Conservation (phyloP, 768 basidiomycete genomes). For the Mycena maculata region DNA sequence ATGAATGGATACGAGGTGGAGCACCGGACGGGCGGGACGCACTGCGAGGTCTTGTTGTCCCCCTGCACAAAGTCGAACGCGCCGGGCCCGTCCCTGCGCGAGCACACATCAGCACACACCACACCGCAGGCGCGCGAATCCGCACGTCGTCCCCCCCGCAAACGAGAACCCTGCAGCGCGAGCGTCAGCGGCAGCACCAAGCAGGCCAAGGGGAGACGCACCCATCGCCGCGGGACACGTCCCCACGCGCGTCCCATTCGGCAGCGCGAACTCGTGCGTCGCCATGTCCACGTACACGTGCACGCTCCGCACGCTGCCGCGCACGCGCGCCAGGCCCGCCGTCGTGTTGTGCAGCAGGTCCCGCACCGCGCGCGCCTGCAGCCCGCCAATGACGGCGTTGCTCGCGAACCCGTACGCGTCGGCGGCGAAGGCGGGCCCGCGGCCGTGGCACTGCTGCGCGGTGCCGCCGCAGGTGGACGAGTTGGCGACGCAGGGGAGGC, state of each 20-base stretch:
- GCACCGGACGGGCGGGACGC: too few species aligned
- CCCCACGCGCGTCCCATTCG: conserved; percentile 72
- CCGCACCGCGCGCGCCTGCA: conserved; percentile 75
- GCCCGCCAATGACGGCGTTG: conserved; percentile 74
- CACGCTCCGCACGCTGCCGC: conserved; percentile 73
- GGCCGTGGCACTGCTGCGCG: conserved; percentile 75
- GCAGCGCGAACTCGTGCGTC: conserved; percentile 70
- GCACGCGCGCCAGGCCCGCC: conserved; percentile 53
- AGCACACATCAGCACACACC: too few species aligned
- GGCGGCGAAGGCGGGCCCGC: conserved; percentile 24
- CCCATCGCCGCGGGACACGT: conserved; percentile 75
- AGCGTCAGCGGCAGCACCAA: too few species aligned
- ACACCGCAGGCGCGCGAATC: too few species aligned
- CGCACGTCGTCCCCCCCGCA: conserved; percentile 84
- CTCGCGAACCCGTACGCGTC: conserved; percentile 69
- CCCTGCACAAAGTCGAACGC: conserved; percentile 85
- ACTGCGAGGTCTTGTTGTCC: conserved; percentile 70
- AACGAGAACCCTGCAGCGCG: conserved; percentile 70
- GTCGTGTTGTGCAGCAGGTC: conserved; percentile 66
- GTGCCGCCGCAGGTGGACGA: conserved; percentile 81
- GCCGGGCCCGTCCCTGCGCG: conserved; percentile 77
- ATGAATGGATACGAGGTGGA: too few species aligned
- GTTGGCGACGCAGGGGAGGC: conserved; percentile 72
- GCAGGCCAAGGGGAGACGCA: not conserved
- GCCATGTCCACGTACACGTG: conserved; percentile 80